Percentiles rank a stretch among this genome's conserved stretches.
Conservation (phyloP, 805 yeast species). For the Nematodospora valgi region DNA sequence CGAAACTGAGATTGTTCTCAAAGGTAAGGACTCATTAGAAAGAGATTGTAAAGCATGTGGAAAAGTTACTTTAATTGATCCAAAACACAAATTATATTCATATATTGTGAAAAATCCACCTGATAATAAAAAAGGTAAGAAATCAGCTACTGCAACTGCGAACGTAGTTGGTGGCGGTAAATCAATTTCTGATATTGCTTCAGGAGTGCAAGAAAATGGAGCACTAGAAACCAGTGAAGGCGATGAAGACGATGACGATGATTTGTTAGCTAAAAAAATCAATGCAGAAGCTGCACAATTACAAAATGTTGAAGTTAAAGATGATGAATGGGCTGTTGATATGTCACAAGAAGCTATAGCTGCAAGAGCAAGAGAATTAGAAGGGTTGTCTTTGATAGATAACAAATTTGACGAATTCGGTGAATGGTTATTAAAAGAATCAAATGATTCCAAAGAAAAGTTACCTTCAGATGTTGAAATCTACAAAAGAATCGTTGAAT, state of each 20-base stretch:
- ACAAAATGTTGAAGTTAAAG: slow-evolving; percentile 57
- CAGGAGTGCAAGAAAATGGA: slow-evolving; percentile 39
- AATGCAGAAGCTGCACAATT: slow-evolving; percentile 79
- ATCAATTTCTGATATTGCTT: slow-evolving; percentile 75
- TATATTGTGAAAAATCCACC: slow-evolving; percentile 91
- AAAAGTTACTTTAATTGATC: slow-evolving; percentile 76
- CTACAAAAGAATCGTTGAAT: slow-evolving; percentile 81
- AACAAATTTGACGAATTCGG: slow-evolving; percentile 74
- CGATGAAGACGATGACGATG: slow-evolving; percentile 59
- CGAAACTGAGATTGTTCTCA: slow-evolving; percentile 86
- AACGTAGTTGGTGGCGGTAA: slow-evolving; percentile 86
- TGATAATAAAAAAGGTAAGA: slow-evolving; percentile 61
- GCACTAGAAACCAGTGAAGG: slow-evolving; percentile 13
- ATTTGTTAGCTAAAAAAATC: slow-evolving; percentile 71
- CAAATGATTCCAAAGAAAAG: slow-evolving; percentile 52
- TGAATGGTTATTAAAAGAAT: slow-evolving; percentile 69
- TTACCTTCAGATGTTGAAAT: slow-evolving; percentile 86
- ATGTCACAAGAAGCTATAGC: slow-evolving; percentile 94
- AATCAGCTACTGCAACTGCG: slow-evolving; percentile 85
- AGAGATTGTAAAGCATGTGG: slow-evolving; percentile 99
- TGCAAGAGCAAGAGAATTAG: slow-evolving; percentile 85
- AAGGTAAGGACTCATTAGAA: slow-evolving; percentile 68
- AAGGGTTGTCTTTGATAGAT: slow-evolving; percentile 52
- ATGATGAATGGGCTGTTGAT: slow-evolving; percentile 97
- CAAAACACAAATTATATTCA: slow-evolving; percentile 81